Base-by-base conservation (phyloP, 805 yeast species). In the Lipomyces mesembrius region DNA sequence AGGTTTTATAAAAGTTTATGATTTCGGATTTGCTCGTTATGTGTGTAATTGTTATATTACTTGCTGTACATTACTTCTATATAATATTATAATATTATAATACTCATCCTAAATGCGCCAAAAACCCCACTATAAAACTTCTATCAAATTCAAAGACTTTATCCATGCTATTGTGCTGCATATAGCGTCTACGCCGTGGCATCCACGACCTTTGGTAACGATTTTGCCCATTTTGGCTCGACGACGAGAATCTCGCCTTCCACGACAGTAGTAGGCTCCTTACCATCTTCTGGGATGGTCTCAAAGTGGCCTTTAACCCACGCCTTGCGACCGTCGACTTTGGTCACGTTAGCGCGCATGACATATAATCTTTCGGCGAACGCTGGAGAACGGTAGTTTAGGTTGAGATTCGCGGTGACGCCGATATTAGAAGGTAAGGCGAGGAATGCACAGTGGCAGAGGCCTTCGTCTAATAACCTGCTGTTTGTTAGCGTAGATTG, bases 371-470 rank as follows among this genome's bases (percentile, higher is more conserved):
- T 81, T 66, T 86, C 84, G 0, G 92, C 88, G 1, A 82, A 83
- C 0, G 87, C 86, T 52, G 88, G 89, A 22, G 75, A 75, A 57
- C 71, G 65, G 77, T 91, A 94, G 61, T 89, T 82, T 8, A 94
- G 81, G 2, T 83, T 78, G 55, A 94, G 80, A 60, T 82, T 83
- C 0, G 97, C 99, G 0, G 99, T 94, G 29, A 95, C 97, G 14
- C 98, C 99, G 60, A 89, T 82, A 64, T 87, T 84, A 65, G 87
- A 86, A 0, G 98, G 98, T 12, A 94, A 80, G 34, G 83, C 79
- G 2, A 91, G 87, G 75, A 92, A 94, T 17, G 97, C 98, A 74
- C 96, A 90, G 56, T 87, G 82, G 74, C 97, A 91, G 35, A 95
- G 79, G 0, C 89, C 88, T 75, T 95, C 99, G 77, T 94, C 99